A percentile compares a stretch with the other conserved stretches of the same genome.
Conservation (phyloP, 2,329 filamentous ascomycete genomes). For the Fusarium sp. region DNA sequence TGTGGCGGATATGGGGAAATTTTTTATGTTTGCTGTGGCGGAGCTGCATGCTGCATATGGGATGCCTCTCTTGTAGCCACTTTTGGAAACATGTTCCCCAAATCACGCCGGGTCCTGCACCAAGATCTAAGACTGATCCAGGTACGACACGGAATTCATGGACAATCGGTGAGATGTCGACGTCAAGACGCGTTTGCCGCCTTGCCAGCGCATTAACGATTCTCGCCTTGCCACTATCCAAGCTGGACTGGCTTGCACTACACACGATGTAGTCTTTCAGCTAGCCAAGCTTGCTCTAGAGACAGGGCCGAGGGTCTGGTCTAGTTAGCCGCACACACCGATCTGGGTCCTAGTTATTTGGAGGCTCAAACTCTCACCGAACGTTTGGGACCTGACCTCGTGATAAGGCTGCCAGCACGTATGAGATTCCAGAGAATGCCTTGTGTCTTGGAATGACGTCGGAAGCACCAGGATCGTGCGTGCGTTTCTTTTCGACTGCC, state of each 20-base stretch:
- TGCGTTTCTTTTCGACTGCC: conserved; percentile 12
- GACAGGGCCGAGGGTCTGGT: conserved; percentile 2
- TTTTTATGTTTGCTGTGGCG: conserved; percentile 47
- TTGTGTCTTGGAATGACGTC: conserved; percentile 32
- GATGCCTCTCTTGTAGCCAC: conserved; percentile 41
- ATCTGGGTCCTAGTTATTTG: conserved; percentile 13
- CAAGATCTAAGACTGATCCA: conserved; percentile 35
- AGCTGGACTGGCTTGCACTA: conserved; percentile 23
- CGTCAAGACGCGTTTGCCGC: conserved; percentile 39
- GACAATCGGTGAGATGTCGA: conserved; percentile 1
- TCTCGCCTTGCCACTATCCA: conserved; percentile 31
- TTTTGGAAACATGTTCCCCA: conserved; percentile 34
- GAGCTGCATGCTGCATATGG: conserved; percentile 42
- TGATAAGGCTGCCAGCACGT: conserved; percentile 18
- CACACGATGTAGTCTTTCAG: conserved; percentile 27
- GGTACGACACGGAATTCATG: conserved; percentile 7
- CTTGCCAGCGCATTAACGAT: conserved; percentile 35
- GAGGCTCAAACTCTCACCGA: conserved; percentile 29
- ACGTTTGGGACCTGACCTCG: conserved; percentile 28
- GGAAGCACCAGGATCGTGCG: conserved; percentile 3
- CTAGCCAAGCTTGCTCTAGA: conserved; percentile 21
- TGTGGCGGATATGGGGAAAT: conserved; percentile 31
- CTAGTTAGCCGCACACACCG: conserved; percentile 17
- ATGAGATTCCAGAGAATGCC: conserved; percentile 21
- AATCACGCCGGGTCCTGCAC: conserved; percentile 28